These are phyloP conservation scores for Umbelopsis ramanniana DNA, from an alignment of 192 early-diverging fungal species.

Conservation along the genomic window DNA sequence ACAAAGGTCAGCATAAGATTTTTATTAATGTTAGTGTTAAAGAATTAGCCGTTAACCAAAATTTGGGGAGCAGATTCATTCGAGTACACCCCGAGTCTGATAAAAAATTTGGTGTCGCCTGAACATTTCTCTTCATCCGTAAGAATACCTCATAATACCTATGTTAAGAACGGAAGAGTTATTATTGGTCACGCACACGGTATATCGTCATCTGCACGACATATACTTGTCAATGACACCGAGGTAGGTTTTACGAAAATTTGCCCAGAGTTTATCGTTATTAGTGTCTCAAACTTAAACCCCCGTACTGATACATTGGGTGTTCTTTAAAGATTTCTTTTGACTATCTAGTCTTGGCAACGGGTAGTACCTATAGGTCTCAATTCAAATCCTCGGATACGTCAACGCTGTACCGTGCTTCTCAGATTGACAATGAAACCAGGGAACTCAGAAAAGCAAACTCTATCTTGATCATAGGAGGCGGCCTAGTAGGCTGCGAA, in stretches of 20 bases:
- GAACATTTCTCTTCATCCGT: constrained; percentile 29
- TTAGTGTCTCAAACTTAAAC: neutral
- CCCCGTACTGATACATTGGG: no score
- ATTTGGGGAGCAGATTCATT: constrained; percentile 36
- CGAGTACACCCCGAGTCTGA: constrained; percentile 41
- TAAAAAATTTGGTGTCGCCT: constrained; percentile 37
- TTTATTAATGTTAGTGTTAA: neutral
- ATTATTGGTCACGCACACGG: constrained; percentile 38
- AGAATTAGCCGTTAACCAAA: neutral
- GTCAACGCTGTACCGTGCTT: constrained; percentile 34
- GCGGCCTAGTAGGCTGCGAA: constrained; percentile 55
- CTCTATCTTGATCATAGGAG: constrained; percentile 38
- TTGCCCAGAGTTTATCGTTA: neutral
- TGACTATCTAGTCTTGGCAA: constrained; percentile 44
- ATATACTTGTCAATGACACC: constrained; percentile 28
- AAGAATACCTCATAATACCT: constrained; percentile 39
- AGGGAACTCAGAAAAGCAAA: constrained; percentile 29
- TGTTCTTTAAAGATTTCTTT: constrained; percentile 28
- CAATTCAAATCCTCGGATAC: constrained; percentile 40
- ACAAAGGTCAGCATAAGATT: constrained; percentile 30
- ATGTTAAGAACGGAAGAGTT: constrained; percentile 42
- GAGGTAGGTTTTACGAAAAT: constrained; percentile 25
- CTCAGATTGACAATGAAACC: constrained; percentile 27
- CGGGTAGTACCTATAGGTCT: constrained; percentile 38
- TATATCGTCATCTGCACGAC: constrained; percentile 24